Percentiles rank a stretch among this genome's conserved stretches.
Evolutionary conservation across 331 rosid species (phyloP).

Genomic region (Acacia pycnantha): DNA sequence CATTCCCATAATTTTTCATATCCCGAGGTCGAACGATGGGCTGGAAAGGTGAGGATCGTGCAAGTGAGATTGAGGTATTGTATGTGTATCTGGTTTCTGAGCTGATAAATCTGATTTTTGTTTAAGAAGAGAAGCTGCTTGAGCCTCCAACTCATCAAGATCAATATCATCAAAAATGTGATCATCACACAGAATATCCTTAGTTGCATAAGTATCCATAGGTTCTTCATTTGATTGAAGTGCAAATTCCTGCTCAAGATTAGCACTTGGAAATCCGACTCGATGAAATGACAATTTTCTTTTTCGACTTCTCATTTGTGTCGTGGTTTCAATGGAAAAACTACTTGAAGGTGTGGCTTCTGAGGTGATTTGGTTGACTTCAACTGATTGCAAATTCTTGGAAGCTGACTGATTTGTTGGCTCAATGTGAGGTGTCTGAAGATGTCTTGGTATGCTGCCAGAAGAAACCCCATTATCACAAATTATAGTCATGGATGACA

Average conservation of each 20-base stretch:
- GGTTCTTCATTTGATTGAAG: constrained; percentile 45
- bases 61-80: constrained; percentile 33
- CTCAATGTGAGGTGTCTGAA: constrained; percentile 38
- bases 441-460: constrained; percentile 34
- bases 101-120: constrained; percentile 47
- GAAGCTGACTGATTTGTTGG: constrained; percentile 36
- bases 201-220: constrained; percentile 24
- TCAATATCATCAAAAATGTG: constrained; percentile 64
- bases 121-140: constrained; percentile 66
- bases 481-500: constrained; percentile 34
- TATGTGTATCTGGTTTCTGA: constrained; percentile 35
- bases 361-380: constrained; percentile 33
- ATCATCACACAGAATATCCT: constrained; percentile 61
- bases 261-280: constrained; percentile 59
- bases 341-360: constrained; percentile 41
- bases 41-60: constrained; percentile 21
- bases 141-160: constrained; percentile 81
- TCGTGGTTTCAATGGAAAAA: constrained; percentile 24
- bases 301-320: constrained; percentile 45
- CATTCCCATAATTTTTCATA: constrained; percentile 35
- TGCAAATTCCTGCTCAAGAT: constrained; percentile 62
- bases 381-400: constrained; percentile 35
- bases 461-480: constrained; percentile 51
- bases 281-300: constrained; percentile 52
- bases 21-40: constrained; percentile 94